Conservation (phyloP, 1,139 yeast genomes). For the Hemisphaericaspora subhashii region DNA sequence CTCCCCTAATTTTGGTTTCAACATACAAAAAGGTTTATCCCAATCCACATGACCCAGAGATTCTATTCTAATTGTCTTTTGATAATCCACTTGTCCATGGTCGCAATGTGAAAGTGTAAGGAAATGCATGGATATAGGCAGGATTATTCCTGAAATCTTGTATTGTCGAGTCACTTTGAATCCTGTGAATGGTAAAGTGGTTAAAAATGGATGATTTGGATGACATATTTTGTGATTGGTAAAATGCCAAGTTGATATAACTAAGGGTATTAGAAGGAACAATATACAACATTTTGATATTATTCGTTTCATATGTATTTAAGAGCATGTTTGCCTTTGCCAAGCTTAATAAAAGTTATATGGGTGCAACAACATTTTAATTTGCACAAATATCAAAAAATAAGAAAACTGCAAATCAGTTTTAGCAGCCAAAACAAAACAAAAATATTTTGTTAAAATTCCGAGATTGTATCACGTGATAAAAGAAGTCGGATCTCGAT, state of each 20-base stretch:
- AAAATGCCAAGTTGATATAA: conserved; percentile 1
- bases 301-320: conserved; percentile 1
- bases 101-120: conserved; percentile 56
- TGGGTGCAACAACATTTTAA: too few relatives aligned
- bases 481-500: background rate
- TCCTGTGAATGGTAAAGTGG: conserved; percentile 55
- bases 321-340: background rate
- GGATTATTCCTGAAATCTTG: conserved; percentile 36
- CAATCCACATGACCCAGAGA: conserved; percentile 49
- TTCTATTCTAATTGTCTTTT: conserved; percentile 33
- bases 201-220: conserved; percentile 22
- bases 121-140: conserved; percentile 45
- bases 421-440: conserved; percentile 1
- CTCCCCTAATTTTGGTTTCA: conserved; percentile 27
- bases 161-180: conserved; percentile 57
- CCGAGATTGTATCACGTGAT: conserved; percentile 3
- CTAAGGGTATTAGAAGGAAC: background rate
- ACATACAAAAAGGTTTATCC: conserved; percentile 53
- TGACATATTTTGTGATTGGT: conserved; percentile 31
- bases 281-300: background rate
- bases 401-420: too few relatives aligned
- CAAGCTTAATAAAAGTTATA: too few relatives aligned
- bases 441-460: background rate
- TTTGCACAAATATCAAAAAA: background rate
- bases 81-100: conserved; percentile 52